Evolutionary conservation across 495 filamentous ascomycete genomes (phyloP).

Genomic region (Xylaria palmicola): DNA sequence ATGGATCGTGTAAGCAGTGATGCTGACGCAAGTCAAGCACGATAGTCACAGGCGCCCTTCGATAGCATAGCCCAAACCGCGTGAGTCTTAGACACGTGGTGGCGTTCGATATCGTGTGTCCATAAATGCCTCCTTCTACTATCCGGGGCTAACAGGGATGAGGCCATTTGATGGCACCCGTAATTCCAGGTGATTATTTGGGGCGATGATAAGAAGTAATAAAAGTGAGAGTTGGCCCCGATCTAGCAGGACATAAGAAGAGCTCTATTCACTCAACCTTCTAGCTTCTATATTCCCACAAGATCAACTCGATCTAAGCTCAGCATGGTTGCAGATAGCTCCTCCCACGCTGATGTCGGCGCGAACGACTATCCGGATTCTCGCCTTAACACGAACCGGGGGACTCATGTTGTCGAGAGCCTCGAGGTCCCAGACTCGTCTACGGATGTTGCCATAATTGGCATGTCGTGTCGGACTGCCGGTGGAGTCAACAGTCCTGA

Average conservation of each 20-base stretch:
- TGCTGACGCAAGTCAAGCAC: background rate
- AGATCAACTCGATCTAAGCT: background rate
- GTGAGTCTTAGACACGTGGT: too few relatives aligned
- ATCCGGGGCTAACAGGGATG: too few relatives aligned
- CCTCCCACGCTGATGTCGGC: background rate
- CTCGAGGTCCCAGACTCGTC: background rate
- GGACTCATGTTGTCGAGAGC: background rate
- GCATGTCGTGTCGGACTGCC: slow-evolving; percentile 35
- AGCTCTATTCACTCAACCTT: background rate
- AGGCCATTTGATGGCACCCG: too few relatives aligned
- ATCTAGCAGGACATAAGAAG: background rate
- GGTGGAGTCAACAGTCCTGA: slow-evolving; percentile 31
- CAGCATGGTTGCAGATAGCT: background rate
- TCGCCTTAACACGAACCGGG: background rate
- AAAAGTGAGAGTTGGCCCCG: background rate
- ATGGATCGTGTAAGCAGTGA: background rate
- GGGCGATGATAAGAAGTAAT: background rate
- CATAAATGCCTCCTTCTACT: too few relatives aligned
- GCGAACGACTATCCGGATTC: background rate
- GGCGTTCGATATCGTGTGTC: too few relatives aligned
- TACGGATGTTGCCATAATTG: slow-evolving; percentile 24
- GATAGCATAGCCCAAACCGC: too few relatives aligned
- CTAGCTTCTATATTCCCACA: background rate
- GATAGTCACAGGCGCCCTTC: too few relatives aligned
- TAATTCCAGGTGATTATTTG: too few relatives aligned